Evolutionary conservation across 805 yeast species (phyloP), one percentile per base, ranked within the genome.

Genomic region (Candida xyloterini): DNA sequence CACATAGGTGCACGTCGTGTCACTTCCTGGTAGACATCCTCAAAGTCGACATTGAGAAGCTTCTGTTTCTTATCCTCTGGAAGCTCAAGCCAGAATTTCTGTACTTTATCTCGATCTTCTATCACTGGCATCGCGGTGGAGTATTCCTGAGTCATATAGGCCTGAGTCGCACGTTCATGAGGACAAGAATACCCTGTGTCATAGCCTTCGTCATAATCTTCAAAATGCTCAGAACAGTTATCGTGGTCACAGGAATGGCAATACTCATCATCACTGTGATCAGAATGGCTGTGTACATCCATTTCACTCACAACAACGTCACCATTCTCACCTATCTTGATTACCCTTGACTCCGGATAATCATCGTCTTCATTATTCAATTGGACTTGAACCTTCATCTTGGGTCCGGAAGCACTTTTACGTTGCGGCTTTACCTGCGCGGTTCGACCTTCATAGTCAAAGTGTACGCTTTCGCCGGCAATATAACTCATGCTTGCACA

Each of bases 321-420:
- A 7, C 95, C 95, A 56, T 84, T 82, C 5, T 59, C 47, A 4
- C 76, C 84, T 50, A 81, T 79, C 49, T 77, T 81, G 32, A 84
- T 78, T 4, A 84, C 79, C 41, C 93, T 61, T 7, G 89, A 81
- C 10, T 75, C 71, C 2, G 93, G 93, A 53, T 84, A 84, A 11
- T 81, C 87, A 25, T 74, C 71, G 27, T 71, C 68, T 10, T 81
- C 77, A 50, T 79, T 68, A 52, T 71, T 73, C 18, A 79, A 50
- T 33, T 77, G 70, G 2, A 76, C 78, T 30, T 72, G 64, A 50
- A 40, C 43, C 32, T 51, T 49, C 36, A 37, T 31, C 27, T 40
- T 44, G 24, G 43, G 29, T 9, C 42, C 30, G 13, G 41, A 50
- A 27, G 44, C 50, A 43, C 46, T 37, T 41, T 43, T 51, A 14